These are phyloP conservation scores for Cryphonectria radicalis DNA, from an alignment of 2,329 filamentous ascomycete genomes.

Conservation along the genomic window DNA sequence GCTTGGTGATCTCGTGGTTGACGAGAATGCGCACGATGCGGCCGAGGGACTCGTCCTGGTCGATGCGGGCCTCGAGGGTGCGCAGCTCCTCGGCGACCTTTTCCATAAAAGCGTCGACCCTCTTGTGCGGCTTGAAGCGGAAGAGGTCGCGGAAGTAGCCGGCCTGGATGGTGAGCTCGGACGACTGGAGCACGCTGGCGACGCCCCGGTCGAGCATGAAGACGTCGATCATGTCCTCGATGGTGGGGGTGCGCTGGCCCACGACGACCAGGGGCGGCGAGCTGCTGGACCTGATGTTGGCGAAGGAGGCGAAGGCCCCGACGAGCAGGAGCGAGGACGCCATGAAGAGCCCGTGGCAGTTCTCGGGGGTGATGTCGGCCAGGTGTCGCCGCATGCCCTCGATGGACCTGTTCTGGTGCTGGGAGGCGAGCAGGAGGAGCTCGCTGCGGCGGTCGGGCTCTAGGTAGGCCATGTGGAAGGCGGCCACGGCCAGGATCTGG, in stretches of 20 bases:
- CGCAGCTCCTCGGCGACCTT: conserved; percentile 23
- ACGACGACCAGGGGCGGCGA: conserved; percentile 11
- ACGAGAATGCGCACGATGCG: conserved; percentile 17
- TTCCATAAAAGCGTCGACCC: conserved; percentile 20
- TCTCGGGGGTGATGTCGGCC: conserved; percentile 35
- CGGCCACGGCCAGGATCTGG: conserved; percentile 39
- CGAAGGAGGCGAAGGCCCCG: conserved; percentile 38
- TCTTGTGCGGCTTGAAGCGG: conserved; percentile 19
- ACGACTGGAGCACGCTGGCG: conserved; percentile 37
- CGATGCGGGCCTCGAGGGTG: conserved; percentile 10
- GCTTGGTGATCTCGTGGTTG: conserved; percentile 25
- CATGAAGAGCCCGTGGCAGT: conserved; percentile 41
- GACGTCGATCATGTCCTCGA: conserved; percentile 41
- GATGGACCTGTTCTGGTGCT: conserved; percentile 41
- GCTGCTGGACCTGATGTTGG: conserved; percentile 31
- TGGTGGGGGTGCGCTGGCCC: conserved; percentile 21
- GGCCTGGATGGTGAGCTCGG: conserved; percentile 30
- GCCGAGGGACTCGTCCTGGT: conserved; percentile 16
- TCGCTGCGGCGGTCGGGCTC: conserved; percentile 33
- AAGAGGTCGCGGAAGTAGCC: conserved; percentile 35
- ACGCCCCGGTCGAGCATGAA: conserved; percentile 40
- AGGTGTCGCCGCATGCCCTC: conserved; percentile 38
- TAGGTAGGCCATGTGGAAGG: conserved; percentile 38
- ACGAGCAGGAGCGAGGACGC: conserved; percentile 40
- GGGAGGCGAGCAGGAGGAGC: conserved; percentile 37